Evolutionary conservation across 2,329 filamentous ascomycete species (phyloP).

Genomic region (Didymella sp.): DNA sequence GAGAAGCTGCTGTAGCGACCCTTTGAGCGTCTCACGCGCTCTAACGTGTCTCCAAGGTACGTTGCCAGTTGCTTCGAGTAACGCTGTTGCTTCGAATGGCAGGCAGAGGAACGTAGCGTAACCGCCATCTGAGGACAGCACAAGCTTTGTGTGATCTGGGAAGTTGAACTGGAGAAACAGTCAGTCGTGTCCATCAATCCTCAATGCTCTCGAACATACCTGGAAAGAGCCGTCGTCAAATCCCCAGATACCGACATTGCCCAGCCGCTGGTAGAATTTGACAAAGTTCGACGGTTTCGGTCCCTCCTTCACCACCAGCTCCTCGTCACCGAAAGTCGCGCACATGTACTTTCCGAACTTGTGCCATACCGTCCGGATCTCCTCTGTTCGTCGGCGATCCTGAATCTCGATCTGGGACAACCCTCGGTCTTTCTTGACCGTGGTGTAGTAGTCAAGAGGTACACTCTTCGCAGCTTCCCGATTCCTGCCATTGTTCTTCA

Average conservation of each 20-base stretch:
- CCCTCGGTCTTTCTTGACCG: conserved; percentile 67
- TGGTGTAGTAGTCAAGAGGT: conserved; percentile 75
- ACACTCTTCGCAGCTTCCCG: conserved; percentile 54
- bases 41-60: conserved; percentile 71
- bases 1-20: conserved; percentile 74
- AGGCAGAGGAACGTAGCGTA: conserved; percentile 82
- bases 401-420: conserved; percentile 67
- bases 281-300: conserved; percentile 63
- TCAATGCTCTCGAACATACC: conserved; percentile 52
- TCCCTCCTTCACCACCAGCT: conserved; percentile 57
- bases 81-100: conserved; percentile 71
- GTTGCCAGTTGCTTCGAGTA: conserved; percentile 67
- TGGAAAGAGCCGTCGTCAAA: conserved; percentile 82
- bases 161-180: conserved; percentile 75
- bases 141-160: conserved; percentile 85
- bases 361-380: conserved; percentile 66
- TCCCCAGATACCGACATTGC: conserved; percentile 81
- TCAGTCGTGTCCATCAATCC: neutral
- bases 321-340: conserved; percentile 52
- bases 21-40: conserved; percentile 73
- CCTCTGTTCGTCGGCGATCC: conserved; percentile 65
- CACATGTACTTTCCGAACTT: conserved; percentile 76
- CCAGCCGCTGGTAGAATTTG: conserved; percentile 81
- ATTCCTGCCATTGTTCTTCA: conserved; percentile 70
- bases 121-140: conserved; percentile 75